Evolutionary conservation across 78 protist species (phyloP).

Genomic region (Pelomyxa schiedti): DNA sequence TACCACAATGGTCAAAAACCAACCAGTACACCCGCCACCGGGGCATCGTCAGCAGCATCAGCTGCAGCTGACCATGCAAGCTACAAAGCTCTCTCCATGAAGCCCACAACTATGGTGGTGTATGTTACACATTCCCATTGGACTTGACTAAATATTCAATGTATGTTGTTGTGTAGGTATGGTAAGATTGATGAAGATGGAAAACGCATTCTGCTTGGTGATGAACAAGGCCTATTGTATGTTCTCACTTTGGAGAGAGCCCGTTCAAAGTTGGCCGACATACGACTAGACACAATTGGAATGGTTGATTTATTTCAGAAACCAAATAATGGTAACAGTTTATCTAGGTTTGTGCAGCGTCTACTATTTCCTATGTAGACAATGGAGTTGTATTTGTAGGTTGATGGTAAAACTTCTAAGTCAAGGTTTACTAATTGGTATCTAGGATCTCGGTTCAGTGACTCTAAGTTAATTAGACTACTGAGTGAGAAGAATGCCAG

Average conservation of each 20-base stretch:
- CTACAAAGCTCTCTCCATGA: too few species aligned
- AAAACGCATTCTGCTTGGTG: constrained; percentile 39
- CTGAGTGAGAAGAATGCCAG: constrained; percentile 15
- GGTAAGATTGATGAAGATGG: constrained; percentile 32
- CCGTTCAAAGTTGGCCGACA: too few species aligned
- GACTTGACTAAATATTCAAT: too few species aligned
- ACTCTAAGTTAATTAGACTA: constrained; percentile 59
- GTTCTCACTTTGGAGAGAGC: constrained; percentile 17
- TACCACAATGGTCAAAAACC: constrained; percentile 33
- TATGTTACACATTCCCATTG: too few species aligned
- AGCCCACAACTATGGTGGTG: too few species aligned
- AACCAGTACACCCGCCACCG: not conserved
- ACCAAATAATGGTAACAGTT: too few species aligned
- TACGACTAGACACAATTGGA: constrained; percentile 52
- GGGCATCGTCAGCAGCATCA: too few species aligned
- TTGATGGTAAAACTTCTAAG: too few species aligned
- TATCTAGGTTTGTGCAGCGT: too few species aligned
- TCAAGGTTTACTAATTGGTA: too few species aligned
- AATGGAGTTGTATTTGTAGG: constrained; percentile 72
- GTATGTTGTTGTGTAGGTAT: constrained; percentile 14
- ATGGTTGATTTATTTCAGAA: too few species aligned
- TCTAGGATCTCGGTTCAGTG: constrained; percentile 53
- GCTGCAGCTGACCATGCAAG: too few species aligned
- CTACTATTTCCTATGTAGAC: constrained; percentile 50
- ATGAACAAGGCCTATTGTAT: constrained; percentile 24